Conservation (phyloP, 345 rosid genomes). For the Heritiera fomes region DNA sequence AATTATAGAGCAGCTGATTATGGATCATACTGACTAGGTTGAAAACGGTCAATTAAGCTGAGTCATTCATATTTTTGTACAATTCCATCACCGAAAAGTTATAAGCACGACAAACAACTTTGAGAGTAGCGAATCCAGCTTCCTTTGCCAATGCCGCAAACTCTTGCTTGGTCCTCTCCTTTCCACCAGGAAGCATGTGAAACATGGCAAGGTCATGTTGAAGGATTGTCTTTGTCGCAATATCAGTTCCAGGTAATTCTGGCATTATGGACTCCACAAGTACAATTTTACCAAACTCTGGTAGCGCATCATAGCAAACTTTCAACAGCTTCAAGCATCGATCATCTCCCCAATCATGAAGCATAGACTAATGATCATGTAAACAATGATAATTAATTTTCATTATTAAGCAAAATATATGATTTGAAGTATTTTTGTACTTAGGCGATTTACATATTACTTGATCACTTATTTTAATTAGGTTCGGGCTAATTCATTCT, state of each 20-base stretch:
- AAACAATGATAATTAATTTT: too few relatives aligned
- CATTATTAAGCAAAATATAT: too few relatives aligned
- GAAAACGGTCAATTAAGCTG: not conserved
- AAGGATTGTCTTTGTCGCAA: not conserved
- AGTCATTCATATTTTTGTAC: not conserved
- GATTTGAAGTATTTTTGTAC: too few relatives aligned
- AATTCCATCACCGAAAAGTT: conserved; percentile 35
- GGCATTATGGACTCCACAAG: conserved; percentile 29
- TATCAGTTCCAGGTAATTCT: conserved; percentile 12
- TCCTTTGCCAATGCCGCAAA: conserved; percentile 27
- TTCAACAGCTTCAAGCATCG: conserved; percentile 36
- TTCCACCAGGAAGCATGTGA: conserved; percentile 25
- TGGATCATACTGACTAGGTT: not conserved
- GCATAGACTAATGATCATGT: too few relatives aligned
- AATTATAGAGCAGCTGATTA: too few relatives aligned
- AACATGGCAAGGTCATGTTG: conserved; percentile 27
- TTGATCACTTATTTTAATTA: too few relatives aligned
- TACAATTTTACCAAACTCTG: conserved; percentile 37
- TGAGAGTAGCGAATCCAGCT: conserved; percentile 29
- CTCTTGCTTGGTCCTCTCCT: conserved; percentile 36
- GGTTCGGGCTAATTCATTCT: too few relatives aligned
- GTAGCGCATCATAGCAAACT: conserved; percentile 32
- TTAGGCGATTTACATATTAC: too few relatives aligned
- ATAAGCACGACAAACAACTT: conserved; percentile 27
- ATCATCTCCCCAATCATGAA: conserved; percentile 41